Conservation (phyloP, 1,284 basidiomycete species). For the Thecaphora frezii region DNA sequence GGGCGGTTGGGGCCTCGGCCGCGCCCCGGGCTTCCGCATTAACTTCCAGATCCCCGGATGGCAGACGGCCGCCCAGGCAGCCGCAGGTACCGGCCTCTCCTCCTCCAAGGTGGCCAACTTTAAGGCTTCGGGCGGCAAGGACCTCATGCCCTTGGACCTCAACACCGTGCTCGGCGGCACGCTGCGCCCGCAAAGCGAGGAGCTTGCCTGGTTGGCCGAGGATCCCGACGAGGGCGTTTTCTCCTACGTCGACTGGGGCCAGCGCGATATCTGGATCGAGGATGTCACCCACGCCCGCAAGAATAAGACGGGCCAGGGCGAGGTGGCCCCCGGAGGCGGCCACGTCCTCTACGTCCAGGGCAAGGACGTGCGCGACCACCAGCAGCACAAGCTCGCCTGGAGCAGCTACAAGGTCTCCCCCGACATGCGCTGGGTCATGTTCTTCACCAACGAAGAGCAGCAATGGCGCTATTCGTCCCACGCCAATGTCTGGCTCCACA, state of each 20-base stretch:
- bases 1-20: conserved; percentile 25
- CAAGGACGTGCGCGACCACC: conserved; percentile 34
- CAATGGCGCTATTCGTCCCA: conserved; percentile 91
- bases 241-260: conserved; percentile 32
- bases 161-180: conserved; percentile 44
- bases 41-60: conserved; percentile 36
- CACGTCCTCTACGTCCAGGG: conserved; percentile 34
- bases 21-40: conserved; percentile 19
- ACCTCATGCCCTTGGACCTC: conserved; percentile 38
- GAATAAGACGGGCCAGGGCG: conserved; percentile 35
- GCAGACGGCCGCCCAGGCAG: conserved; percentile 15
- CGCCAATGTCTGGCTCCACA: conserved; percentile 84
- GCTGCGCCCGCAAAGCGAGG: conserved; percentile 17
- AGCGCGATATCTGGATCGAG: conserved; percentile 42
- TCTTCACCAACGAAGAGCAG: conserved; percentile 60
- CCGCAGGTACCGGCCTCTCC: conserved; percentile 10
- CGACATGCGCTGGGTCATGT: conserved; percentile 40
- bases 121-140: conserved; percentile 13
- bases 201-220: conserved; percentile 28
- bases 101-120: conserved; percentile 14
- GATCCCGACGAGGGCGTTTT: conserved; percentile 54
- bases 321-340: conserved; percentile 41
- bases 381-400: conserved; percentile 34
- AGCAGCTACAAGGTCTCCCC: conserved; percentile 39
- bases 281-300: conserved; percentile 46